phyloP scores from a whole-genome alignment of 2,329 filamentous ascomycete genomes.

The Nothophaeocryptopus gaeumannii region DNA sequence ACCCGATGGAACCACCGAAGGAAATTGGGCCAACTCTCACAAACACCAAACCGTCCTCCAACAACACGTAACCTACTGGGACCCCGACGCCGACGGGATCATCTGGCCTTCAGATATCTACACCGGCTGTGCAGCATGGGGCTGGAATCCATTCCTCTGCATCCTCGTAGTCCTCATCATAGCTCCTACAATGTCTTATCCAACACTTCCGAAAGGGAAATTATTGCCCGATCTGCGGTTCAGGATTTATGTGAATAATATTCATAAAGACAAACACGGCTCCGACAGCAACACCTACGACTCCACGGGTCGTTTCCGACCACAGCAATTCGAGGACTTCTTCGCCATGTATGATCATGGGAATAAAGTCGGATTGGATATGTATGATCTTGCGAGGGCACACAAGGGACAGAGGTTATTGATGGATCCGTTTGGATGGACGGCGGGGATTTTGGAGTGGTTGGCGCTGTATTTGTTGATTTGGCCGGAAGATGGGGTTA shows the following conservation, averaged over 20 bases:
- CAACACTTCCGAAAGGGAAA: conserved; percentile 37
- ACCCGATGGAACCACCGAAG: conserved; percentile 41
- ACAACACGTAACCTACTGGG: conserved; percentile 55
- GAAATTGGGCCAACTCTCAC: conserved; percentile 37
- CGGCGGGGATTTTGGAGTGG: conserved; percentile 47
- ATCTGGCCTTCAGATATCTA: conserved; percentile 55
- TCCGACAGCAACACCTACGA: conserved; percentile 45
- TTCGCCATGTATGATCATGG: conserved; percentile 46
- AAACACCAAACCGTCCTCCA: conserved; percentile 48
- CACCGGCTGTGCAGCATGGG: conserved; percentile 45
- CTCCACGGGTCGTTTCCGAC: conserved; percentile 45
- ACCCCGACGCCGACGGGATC: conserved; percentile 51
- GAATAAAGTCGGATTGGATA: conserved; percentile 40
- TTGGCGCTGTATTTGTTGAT: conserved; percentile 53
- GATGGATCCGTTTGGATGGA: conserved; percentile 48
- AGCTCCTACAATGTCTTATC: conserved; percentile 51
- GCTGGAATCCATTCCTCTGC: conserved; percentile 46
- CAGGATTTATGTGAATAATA: conserved; percentile 40
- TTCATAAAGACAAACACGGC: conserved; percentile 46
- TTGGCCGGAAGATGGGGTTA: conserved; percentile 55
- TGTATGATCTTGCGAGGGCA: conserved; percentile 39
- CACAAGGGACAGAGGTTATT: conserved; percentile 43
- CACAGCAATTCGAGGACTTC: conserved; percentile 49
- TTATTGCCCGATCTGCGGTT: conserved; percentile 48
- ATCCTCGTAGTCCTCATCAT: conserved; percentile 48